Evolutionary conservation across 2,329 filamentous ascomycete species (phyloP).

Genomic region (Helicocarpus griseus): DNA sequence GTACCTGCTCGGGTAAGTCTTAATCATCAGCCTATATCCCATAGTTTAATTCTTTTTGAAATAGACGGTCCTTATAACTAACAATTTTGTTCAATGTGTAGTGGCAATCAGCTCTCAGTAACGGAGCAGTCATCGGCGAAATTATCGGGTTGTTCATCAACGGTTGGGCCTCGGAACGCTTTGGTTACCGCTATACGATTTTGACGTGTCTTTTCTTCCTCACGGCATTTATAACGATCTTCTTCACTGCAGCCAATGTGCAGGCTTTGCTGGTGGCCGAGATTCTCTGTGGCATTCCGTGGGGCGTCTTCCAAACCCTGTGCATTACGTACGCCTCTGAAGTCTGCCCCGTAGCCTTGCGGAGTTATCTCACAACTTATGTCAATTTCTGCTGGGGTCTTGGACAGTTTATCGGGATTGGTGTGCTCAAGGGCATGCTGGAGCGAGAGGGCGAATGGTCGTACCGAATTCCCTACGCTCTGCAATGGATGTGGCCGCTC

Average conservation of each 20-base stretch:
- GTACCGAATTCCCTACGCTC: conserved; percentile 42
- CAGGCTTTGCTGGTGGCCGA: conserved; percentile 40
- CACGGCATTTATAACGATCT: conserved; percentile 40
- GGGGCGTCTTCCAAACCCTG: conserved; percentile 44
- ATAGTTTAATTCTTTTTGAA: not conserved
- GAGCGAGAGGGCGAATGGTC: conserved; percentile 39
- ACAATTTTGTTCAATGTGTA: conserved; percentile 14
- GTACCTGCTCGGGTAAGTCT: conserved; percentile 30
- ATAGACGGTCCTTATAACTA: not conserved
- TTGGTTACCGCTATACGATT: conserved; percentile 44
- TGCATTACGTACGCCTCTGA: conserved; percentile 40
- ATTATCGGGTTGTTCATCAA: conserved; percentile 45
- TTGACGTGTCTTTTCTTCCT: conserved; percentile 38
- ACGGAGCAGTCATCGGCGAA: conserved; percentile 35
- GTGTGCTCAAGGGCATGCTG: conserved; percentile 42
- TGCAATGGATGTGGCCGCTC: conserved; percentile 47
- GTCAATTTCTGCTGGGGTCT: conserved; percentile 40
- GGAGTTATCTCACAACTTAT: conserved; percentile 38
- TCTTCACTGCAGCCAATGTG: conserved; percentile 42
- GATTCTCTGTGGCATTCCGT: conserved; percentile 42
- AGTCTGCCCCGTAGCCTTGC: conserved; percentile 37
- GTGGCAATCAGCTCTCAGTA: conserved; percentile 39
- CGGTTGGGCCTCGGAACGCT: conserved; percentile 41
- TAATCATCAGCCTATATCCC: not conserved
- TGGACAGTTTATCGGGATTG: conserved; percentile 43